Percentiles rank a stretch among this genome's conserved stretches.
These are phyloP conservation scores for Sphenostylis stenocarpa DNA, from an alignment of 306 rosid genomes.

Conservation along the genomic window DNA sequence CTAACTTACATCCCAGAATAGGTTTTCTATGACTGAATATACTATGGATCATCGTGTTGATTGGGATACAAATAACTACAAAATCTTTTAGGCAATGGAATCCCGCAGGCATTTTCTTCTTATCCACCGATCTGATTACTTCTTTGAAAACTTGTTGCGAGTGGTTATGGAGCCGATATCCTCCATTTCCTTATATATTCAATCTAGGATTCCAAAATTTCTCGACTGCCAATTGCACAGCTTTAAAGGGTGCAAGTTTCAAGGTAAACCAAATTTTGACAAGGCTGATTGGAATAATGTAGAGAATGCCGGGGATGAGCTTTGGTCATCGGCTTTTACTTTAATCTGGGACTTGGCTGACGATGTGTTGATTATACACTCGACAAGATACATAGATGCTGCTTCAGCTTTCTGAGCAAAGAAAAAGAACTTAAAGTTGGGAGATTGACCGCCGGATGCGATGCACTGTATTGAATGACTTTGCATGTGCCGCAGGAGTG, in stretches of 20 bases:
- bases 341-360: constrained; percentile 82
- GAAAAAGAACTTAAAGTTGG: constrained; percentile 94
- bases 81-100: constrained; percentile 37
- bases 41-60: constrained; percentile 2
- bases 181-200: constrained; percentile 28
- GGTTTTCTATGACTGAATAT: constrained; percentile 31
- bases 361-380: constrained; percentile 87
- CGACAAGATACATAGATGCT: constrained; percentile 78
- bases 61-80: constrained; percentile 31
- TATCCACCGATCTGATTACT: constrained; percentile 5
- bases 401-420: constrained; percentile 88
- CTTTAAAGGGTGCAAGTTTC: constrained; percentile 38
- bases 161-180: not conserved
- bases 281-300: constrained; percentile 85
- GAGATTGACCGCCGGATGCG: constrained; percentile 94
- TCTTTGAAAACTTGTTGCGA: not conserved
- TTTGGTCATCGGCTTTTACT: constrained; percentile 90
- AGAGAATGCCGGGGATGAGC: constrained; percentile 66
- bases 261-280: constrained; percentile 67
- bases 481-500: constrained; percentile 88
- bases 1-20: constrained; percentile 29
- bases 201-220: constrained; percentile 32
- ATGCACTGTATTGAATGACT: constrained; percentile 83
- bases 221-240: constrained; percentile 11
- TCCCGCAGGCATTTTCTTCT: constrained; percentile 22